Base-by-base conservation (phyloP, 768 basidiomycete genomes). In the Macrolepiota albuminosa region DNA sequence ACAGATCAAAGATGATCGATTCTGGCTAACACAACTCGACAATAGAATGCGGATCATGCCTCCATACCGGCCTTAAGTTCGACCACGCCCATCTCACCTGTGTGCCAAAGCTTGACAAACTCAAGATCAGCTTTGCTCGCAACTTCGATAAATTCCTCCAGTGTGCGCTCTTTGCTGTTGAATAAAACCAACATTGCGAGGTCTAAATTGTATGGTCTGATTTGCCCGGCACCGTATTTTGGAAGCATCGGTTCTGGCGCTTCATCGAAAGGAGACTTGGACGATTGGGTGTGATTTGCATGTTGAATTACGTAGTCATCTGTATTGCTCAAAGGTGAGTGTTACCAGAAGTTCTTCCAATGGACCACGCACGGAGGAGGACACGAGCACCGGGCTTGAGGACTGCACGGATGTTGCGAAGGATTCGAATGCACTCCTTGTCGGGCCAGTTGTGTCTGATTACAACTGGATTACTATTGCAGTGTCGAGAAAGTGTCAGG, bases 171-270 rank as follows among this genome's bases (percentile, higher is more conserved):
- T 63, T 76, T 73, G 18, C 74, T 70, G 53, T 82, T 81, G 16
- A 76, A 65, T 45, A 71, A 56, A 11, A 70, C 53, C 72, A 79
- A 72, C 80, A 84, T 79, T 48, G 70, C 73, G 34, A 83, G 43
- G 58, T 83, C 82, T 37, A 76, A 72, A 50, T 75, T 71, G 65
- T 82, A 82, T 48, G 71, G 68, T 18, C 75, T 67, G 24, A 75
- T 68, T 40, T 67, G 68, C 4, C 80, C 81, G 18, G 70, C 70
- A 6, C 80, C 80, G 57, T 75, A 81, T 66, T 81, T 81, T 5
- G 81, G 75, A 0, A 82, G 71, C 37, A 84, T 64, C 0, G 81
- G 82, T 53, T 75, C 70, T 0, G 80, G 80, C 4, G 45, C 45
- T 21, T 46, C 10, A 5, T 3, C 24, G 11, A 13, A 46, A 46